A percentile compares a stretch with the other conserved stretches of the same genome.
Conservation (phyloP, 768 basidiomycete genomes). For the Leccinum imitatum region DNA sequence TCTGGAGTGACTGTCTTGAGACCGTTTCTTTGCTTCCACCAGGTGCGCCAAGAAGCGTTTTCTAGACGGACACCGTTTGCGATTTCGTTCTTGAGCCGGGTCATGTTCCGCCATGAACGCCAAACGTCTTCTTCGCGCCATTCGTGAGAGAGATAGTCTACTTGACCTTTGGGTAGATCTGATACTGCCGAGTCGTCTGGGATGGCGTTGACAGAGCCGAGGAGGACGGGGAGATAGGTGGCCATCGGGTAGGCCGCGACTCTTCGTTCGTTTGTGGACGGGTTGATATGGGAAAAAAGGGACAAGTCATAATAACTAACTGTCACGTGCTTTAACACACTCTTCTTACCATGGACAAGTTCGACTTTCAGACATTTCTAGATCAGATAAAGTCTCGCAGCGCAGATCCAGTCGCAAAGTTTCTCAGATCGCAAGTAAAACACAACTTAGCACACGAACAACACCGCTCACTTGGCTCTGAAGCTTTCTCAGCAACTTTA, state of each 20-base stretch:
- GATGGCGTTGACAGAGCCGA: slow-evolving; percentile 59
- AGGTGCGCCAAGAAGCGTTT: slow-evolving; percentile 98
- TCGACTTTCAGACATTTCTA: slow-evolving; percentile 93
- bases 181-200: slow-evolving; percentile 80
- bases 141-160: slow-evolving; percentile 97
- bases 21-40: slow-evolving; percentile 99
- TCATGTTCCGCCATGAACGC: slow-evolving; percentile 99
- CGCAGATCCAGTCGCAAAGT: slow-evolving; percentile 93
- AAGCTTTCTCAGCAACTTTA: slow-evolving; percentile 92
- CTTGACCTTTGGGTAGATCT: slow-evolving; percentile 87
- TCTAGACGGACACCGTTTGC: slow-evolving; percentile 92
- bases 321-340: slow-evolving; percentile 10
- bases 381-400: slow-evolving; percentile 89
- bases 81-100: slow-evolving; percentile 96
- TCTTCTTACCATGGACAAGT: slow-evolving; percentile 43
- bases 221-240: slow-evolving; percentile 67
- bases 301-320: too few relatives aligned
- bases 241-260: slow-evolving; percentile 42
- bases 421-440: slow-evolving; percentile 82
- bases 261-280: background rate
- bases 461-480: background rate
- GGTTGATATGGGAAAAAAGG: background rate
- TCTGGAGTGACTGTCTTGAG: slow-evolving; percentile 94
- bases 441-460: background rate
- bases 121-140: slow-evolving; percentile 99